A percentile compares a stretch with the other conserved stretches of the same genome.
Evolutionary conservation across 169 alveolate genomes (phyloP).

Genomic region (Plasmodium gaboni): DNA sequence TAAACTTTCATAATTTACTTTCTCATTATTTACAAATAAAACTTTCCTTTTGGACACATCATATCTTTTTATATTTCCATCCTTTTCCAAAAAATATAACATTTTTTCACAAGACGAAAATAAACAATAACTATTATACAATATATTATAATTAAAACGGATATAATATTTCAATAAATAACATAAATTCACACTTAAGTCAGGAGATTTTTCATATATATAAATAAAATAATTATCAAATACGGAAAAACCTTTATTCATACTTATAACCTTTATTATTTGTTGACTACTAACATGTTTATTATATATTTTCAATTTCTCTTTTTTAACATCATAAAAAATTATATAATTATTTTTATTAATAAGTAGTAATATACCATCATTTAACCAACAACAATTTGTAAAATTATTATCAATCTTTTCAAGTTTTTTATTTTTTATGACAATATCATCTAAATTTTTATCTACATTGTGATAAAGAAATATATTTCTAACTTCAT

Average conservation of each 20-base stretch:
- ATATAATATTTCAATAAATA: conserved; percentile 18
- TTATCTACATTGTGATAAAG: conserved; percentile 50
- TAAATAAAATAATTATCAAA: conserved; percentile 41
- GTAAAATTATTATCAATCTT: conserved; percentile 46
- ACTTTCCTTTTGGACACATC: conserved; percentile 22
- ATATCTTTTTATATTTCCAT: conserved; percentile 52
- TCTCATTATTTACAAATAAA: neutral
- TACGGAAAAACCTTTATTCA: conserved; percentile 40
- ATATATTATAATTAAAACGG: conserved; percentile 17
- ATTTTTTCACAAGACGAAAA: conserved; percentile 48
- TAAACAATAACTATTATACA: conserved; percentile 46
- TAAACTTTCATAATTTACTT: conserved; percentile 6
- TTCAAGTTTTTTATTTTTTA: conserved; percentile 65
- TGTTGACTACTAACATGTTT: conserved; percentile 34
- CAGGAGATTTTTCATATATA: conserved; percentile 41
- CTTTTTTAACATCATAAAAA: conserved; percentile 69
- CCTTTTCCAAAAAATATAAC: conserved; percentile 42
- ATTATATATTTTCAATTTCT: conserved; percentile 41
- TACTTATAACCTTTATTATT: conserved; percentile 20
- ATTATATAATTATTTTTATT: conserved; percentile 54
- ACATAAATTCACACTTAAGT: conserved; percentile 12
- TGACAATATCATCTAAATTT: conserved; percentile 49
- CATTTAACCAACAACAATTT: conserved; percentile 65
- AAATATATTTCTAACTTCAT: conserved; percentile 16
- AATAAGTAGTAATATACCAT: conserved; percentile 43